Conservation (phyloP, 2,329 filamentous ascomycete genomes). For the Alternaria sp. region DNA sequence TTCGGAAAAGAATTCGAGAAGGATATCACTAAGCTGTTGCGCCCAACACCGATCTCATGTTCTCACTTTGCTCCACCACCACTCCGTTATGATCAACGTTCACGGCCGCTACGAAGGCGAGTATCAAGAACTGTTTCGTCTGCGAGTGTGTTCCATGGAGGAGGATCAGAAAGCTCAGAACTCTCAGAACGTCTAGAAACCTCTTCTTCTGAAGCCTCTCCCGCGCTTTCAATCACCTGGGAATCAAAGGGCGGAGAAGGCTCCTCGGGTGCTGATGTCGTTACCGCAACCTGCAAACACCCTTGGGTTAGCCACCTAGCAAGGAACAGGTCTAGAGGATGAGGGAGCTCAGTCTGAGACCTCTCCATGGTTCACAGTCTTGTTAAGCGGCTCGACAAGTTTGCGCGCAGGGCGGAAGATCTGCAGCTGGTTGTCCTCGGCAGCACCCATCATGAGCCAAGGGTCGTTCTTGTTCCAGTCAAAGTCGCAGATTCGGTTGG, state of each 20-base stretch:
- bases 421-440: conserved; percentile 95
- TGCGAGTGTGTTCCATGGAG: neutral
- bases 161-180: neutral
- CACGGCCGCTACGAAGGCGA: neutral
- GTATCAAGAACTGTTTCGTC: neutral
- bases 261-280: neutral
- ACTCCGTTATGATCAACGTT: neutral
- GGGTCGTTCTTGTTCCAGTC: conserved; percentile 97
- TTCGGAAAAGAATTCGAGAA: neutral
- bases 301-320: neutral
- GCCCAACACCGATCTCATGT: neutral
- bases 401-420: conserved; percentile 64
- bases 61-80: neutral
- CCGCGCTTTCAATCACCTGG: neutral
- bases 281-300: neutral
- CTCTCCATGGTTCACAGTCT: conserved; percentile 47
- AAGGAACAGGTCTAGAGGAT: neutral
- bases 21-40: conserved; percentile 6
- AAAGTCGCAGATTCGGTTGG: conserved; percentile 94
- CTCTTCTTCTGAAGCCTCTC: neutral
- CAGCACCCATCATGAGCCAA: conserved; percentile 94
- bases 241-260: neutral
- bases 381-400: conserved; percentile 44
- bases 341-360: conserved; percentile 43
- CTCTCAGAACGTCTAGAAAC: neutral